Evolutionary conservation across 2,329 filamentous ascomycete genomes (phyloP), one percentile per base, ranked within the genome.

Genomic region (Gliomastix tumulicola): DNA sequence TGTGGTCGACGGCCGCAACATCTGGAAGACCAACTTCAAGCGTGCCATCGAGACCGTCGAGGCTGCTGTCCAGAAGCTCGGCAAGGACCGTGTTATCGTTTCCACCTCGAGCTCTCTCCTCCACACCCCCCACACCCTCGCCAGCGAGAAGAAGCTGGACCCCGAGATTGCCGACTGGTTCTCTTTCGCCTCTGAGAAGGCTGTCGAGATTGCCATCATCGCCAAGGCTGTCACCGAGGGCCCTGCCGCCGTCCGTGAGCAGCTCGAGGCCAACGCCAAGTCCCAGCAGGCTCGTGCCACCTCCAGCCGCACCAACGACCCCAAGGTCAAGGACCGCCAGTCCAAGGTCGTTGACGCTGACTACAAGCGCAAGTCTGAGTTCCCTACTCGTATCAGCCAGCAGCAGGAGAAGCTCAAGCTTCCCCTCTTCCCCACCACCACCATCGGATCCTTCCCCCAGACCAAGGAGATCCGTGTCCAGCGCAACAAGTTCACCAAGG

Each of bases 1-100:
- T 87, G 85, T 98, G 53, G 92, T 98, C 50, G 89, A 98, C 56
- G 92, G 92, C 56, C 88, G 92, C 58, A 98, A 98, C 79, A 97
- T 98, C 76, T 98, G 92, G 92, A 98, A 98, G 86, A 96, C 88
- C 70, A 94, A 97, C 82, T 84, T 96, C 73, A 85, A 94, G 79
- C 80, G 79, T 55, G 88, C 92, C 57, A 94, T 98, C 48, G 89
- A 92, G 74, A 79, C 72, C 47, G 84, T 92, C 44, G 88, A 97
- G 79, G 73, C 79, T 42, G 92, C 90, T 47, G 73, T 97, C 55
- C 87, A 96, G 74, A 78, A 94, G 74, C 80, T 98, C 46, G 90
- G 92, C 71, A 90, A 95, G 77, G 89, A 97, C 51, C 87, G 92
- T 60, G 90, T 98, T 64, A 86, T 98, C 51, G 88, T 95, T 51